A percentile compares a stretch with the other conserved stretches of the same genome.
These are phyloP conservation scores for Combretum micranthum DNA, from an alignment of 345 rosid species.

Conservation along the genomic window DNA sequence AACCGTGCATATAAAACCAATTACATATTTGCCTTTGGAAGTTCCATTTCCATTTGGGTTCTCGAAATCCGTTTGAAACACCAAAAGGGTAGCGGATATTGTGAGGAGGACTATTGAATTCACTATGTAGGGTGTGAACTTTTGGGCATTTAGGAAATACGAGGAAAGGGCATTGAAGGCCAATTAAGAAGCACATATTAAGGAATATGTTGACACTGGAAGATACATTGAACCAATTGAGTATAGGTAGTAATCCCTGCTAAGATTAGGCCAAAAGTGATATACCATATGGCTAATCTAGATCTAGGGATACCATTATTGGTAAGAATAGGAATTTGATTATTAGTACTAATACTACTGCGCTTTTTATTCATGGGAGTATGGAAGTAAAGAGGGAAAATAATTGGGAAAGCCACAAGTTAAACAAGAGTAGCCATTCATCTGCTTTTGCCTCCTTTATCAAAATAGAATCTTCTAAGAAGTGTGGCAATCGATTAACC, in stretches of 20 bases:
- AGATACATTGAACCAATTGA: constrained; percentile 35
- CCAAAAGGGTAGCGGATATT: constrained; percentile 34
- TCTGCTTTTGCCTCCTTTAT: constrained; percentile 40
- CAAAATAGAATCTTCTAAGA: constrained; percentile 30
- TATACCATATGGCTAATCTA: constrained; percentile 21
- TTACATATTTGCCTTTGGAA: constrained; percentile 12
- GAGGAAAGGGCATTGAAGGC: constrained; percentile 43
- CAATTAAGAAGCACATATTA: constrained; percentile 32
- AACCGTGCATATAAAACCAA: constrained; percentile 35
- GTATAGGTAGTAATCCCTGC: constrained; percentile 20
- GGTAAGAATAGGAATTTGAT: background rate
- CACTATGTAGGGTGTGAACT: constrained; percentile 32
- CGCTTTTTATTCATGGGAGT: constrained; percentile 7
- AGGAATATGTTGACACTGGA: constrained; percentile 37
- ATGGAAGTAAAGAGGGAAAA: constrained; percentile 25
- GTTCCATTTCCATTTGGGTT: constrained; percentile 1
- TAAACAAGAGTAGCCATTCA: constrained; percentile 34
- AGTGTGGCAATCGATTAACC: constrained; percentile 31
- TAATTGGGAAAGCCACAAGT: constrained; percentile 28
- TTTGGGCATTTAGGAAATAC: constrained; percentile 31
- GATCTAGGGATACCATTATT: background rate
- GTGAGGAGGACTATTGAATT: constrained; percentile 39
- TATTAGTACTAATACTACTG: constrained; percentile 4
- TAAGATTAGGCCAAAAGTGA: constrained; percentile 11
- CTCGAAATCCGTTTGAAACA: constrained; percentile 17